These are phyloP conservation scores for Colletotrichum simmondsii DNA, from an alignment of 2,329 filamentous ascomycete species.

Conservation along the genomic window DNA sequence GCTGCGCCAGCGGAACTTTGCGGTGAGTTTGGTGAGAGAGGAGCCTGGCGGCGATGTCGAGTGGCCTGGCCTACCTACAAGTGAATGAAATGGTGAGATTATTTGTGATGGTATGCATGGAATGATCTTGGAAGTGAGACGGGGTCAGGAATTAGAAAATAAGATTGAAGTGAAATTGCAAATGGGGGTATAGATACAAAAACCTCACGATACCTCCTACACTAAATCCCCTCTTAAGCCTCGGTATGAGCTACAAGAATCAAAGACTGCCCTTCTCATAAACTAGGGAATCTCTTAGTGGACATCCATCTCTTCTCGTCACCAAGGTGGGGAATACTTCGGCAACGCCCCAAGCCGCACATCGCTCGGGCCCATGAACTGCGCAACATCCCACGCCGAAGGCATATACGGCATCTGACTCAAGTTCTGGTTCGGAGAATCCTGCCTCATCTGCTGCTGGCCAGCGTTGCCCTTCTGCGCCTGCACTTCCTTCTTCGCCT, in stretches of 20 bases:
- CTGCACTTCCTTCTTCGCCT: constrained; percentile 50
- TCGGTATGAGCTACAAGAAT: not conserved
- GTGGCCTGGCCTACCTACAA: not conserved
- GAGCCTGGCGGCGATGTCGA: not conserved
- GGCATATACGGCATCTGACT: constrained; percentile 16
- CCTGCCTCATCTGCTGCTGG: constrained; percentile 5
- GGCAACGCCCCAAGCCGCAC: constrained; percentile 10
- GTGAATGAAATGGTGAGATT: not conserved
- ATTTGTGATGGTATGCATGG: too few species aligned
- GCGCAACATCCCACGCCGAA: constrained; percentile 32
- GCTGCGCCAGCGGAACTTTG: constrained; percentile 22
- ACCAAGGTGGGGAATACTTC: constrained; percentile 30
- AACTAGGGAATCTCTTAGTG: not conserved
- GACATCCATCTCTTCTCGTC: not conserved
- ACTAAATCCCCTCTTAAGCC: too few species aligned
- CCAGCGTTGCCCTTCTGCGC: not conserved
- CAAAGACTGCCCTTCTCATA: not conserved
- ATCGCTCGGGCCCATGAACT: constrained; percentile 30
- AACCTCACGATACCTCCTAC: not conserved
- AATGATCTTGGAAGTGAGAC: not conserved
- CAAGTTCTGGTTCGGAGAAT: not conserved
- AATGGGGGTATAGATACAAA: constrained; percentile 28
- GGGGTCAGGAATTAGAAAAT: not conserved
- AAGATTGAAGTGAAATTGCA: not conserved
- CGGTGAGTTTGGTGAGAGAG: constrained; percentile 16